phyloP scores from a whole-genome alignment of 176 grass and related monocot genomes.

The Oryza meridionalis region DNA sequence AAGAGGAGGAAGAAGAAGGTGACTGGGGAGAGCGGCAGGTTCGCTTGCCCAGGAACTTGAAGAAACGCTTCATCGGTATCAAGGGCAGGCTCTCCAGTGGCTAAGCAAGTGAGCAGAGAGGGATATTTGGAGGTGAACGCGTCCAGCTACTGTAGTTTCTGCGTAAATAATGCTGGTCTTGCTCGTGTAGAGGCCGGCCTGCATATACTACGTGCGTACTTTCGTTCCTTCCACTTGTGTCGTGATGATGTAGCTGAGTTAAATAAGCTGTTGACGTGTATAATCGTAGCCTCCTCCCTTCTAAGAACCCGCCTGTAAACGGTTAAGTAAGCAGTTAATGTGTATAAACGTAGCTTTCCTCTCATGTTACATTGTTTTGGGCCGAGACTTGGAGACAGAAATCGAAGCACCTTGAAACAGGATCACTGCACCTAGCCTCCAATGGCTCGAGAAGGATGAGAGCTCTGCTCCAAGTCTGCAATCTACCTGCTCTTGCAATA shows the following conservation, averaged over 20 bases:
- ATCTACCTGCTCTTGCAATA: neutral
- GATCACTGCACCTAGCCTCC: too few species aligned
- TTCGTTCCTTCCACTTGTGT: neutral
- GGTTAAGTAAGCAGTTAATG: too few species aligned
- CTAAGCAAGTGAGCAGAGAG: neutral
- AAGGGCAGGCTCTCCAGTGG: neutral
- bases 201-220: neutral
- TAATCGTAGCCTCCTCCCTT: neutral
- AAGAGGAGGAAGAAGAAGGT: neutral
- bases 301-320: neutral
- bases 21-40: constrained; percentile 18
- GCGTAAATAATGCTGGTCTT: constrained; percentile 25
- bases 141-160: neutral
- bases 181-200: neutral
- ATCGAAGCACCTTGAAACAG: too few species aligned
- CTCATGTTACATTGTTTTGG: too few species aligned
- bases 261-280: neutral
- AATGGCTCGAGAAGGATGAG: too few species aligned
- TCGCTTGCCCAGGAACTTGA: neutral
- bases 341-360: too few species aligned
- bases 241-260: neutral
- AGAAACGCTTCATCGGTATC: neutral
- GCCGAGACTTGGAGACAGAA: too few species aligned
- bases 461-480: too few species aligned
- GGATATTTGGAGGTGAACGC: neutral